A percentile compares a stretch with the other conserved stretches of the same genome.
These are phyloP conservation scores for Neodidymelliopsis sp. DNA, from an alignment of 2,329 filamentous ascomycete species.

Conservation along the genomic window DNA sequence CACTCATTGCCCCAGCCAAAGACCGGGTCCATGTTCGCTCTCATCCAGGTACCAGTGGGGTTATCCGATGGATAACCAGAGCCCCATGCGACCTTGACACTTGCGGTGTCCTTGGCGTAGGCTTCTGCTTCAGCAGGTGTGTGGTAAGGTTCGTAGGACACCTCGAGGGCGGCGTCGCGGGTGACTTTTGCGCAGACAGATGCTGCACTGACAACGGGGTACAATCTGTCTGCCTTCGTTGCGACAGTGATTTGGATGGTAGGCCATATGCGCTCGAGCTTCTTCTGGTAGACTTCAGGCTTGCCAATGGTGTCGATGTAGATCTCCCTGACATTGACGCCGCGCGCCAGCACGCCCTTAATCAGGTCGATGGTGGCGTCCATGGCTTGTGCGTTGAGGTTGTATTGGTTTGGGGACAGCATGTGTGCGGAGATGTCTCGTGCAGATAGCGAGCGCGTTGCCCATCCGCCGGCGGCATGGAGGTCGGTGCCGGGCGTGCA, in stretches of 20 bases:
- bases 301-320: slow-evolving; percentile 95
- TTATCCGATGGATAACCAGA: slow-evolving; percentile 93
- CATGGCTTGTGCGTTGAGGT: slow-evolving; percentile 95
- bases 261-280: slow-evolving; percentile 84
- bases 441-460: slow-evolving; percentile 80
- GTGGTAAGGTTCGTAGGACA: slow-evolving; percentile 68
- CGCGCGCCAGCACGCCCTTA: slow-evolving; percentile 73
- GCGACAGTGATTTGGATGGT: slow-evolving; percentile 61
- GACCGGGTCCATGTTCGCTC: slow-evolving; percentile 84
- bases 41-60: slow-evolving; percentile 81
- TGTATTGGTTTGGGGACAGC: slow-evolving; percentile 75
- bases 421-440: slow-evolving; percentile 82
- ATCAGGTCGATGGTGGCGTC: slow-evolving; percentile 89
- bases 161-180: slow-evolving; percentile 85
- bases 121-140: slow-evolving; percentile 35
- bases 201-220: slow-evolving; percentile 90
- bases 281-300: slow-evolving; percentile 82
- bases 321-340: slow-evolving; percentile 85
- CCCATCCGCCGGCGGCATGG: slow-evolving; percentile 78
- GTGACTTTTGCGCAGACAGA: slow-evolving; percentile 97
- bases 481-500: slow-evolving; percentile 70
- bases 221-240: slow-evolving; percentile 87
- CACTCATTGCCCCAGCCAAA: slow-evolving; percentile 97
- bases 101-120: slow-evolving; percentile 37
- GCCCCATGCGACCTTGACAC: slow-evolving; percentile 70